A percentile compares a stretch with the other conserved stretches of the same genome.
Conservation (phyloP, 2,329 filamentous ascomycete species). For the Lachnellula cervina region DNA sequence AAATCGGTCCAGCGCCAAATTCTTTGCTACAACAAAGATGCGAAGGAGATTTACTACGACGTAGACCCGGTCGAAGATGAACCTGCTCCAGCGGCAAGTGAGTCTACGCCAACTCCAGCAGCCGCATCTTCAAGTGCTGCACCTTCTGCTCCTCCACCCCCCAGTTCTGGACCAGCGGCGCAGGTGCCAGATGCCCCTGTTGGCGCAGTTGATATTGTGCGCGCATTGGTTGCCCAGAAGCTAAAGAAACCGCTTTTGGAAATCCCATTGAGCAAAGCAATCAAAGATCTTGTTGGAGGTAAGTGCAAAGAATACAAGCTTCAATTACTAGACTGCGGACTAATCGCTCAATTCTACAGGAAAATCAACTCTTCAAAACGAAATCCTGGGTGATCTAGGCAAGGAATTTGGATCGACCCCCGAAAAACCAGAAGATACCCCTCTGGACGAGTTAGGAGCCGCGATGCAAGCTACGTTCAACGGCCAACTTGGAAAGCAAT, state of each 20-base stretch:
- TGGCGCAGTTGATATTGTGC: slow-evolving; percentile 81
- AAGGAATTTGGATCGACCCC: slow-evolving; percentile 98
- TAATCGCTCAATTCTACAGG: slow-evolving; percentile 46
- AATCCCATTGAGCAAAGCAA: slow-evolving; percentile 89
- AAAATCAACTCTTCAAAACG: slow-evolving; percentile 97
- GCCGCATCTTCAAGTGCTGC: slow-evolving; percentile 44
- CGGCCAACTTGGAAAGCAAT: slow-evolving; percentile 95
- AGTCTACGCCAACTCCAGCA: slow-evolving; percentile 37
- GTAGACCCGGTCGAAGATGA: slow-evolving; percentile 94
- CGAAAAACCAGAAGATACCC: slow-evolving; percentile 96
- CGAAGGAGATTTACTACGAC: slow-evolving; percentile 99
- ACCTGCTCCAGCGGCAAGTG: slow-evolving; percentile 53
- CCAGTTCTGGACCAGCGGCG: slow-evolving; percentile 79
- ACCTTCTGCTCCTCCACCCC: slow-evolving; percentile 51
- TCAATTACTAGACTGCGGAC: slow-evolving; percentile 12
- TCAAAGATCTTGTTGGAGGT: slow-evolving; percentile 98
- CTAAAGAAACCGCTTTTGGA: slow-evolving; percentile 90
- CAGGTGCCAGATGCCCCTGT: slow-evolving; percentile 83
- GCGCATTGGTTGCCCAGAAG: slow-evolving; percentile 90
- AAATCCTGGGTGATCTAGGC: slow-evolving; percentile 93
- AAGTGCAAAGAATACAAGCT: slow-evolving; percentile 34
- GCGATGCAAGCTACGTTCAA: slow-evolving; percentile 99
- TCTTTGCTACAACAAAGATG: slow-evolving; percentile 98
- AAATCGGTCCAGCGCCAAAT: slow-evolving; percentile 96
- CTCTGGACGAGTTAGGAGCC: slow-evolving; percentile 89